Conservation (phyloP, 495 filamentous ascomycete genomes). For the Xylaria acuta region DNA sequence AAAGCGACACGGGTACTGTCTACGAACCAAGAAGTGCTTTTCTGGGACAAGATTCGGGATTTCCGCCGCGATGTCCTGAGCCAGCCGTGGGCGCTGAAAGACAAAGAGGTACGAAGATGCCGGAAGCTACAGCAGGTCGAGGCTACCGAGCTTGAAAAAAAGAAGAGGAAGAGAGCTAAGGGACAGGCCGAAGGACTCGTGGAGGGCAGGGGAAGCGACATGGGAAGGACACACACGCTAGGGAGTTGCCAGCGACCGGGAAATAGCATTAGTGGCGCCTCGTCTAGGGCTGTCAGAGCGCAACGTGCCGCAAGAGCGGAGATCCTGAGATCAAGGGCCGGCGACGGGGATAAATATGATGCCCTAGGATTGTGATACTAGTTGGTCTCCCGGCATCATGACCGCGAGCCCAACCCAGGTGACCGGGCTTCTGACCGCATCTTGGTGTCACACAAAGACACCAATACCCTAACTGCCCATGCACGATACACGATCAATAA, state of each 20-base stretch:
- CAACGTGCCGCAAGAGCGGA: constrained; percentile 10
- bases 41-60: constrained; percentile 70
- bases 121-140: constrained; percentile 49
- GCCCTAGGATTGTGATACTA: constrained; percentile 35
- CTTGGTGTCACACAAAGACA: background rate
- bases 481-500: background rate
- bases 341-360: constrained; percentile 27
- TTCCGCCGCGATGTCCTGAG: constrained; percentile 70
- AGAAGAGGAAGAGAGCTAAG: constrained; percentile 38
- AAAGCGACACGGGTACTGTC: constrained; percentile 63
- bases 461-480: background rate
- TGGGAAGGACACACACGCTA: background rate
- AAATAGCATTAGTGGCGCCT: background rate
- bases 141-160: constrained; percentile 49
- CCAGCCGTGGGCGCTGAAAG: constrained; percentile 69
- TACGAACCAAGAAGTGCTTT: constrained; percentile 77
- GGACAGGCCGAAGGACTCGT: background rate
- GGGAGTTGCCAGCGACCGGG: background rate
- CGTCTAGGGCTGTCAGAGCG: constrained; percentile 22
- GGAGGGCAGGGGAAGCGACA: background rate
- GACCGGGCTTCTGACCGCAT: background rate
- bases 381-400: background rate
- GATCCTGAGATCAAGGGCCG: constrained; percentile 19
- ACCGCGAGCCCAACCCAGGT: background rate
- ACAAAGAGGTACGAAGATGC: constrained; percentile 60